Conservation (phyloP, 192 early-diverging fungal genomes). For the Borealophlyctis nickersoniae region DNA sequence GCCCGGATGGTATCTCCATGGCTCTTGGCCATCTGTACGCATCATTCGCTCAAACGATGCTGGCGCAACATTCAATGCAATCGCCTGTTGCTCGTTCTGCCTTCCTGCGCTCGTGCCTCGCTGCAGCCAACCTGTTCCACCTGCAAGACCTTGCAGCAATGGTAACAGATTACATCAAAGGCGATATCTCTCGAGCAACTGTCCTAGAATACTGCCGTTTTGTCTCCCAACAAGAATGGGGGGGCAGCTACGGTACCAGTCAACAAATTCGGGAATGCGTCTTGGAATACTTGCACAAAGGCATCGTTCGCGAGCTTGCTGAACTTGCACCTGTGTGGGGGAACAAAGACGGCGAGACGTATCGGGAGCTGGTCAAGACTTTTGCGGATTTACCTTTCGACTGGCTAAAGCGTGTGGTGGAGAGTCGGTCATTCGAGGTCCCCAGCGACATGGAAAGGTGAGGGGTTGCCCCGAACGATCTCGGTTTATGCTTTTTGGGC, state of each 20-base stretch:
- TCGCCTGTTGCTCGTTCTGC: background rate
- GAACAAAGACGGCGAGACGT: constrained; percentile 44
- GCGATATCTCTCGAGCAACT: constrained; percentile 36
- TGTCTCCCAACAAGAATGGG: constrained; percentile 35
- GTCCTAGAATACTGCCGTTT: constrained; percentile 52
- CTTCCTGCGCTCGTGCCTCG: constrained; percentile 46
- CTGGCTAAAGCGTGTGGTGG: constrained; percentile 60
- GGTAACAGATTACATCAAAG: constrained; percentile 43
- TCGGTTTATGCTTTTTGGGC: background rate
- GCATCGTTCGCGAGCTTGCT: constrained; percentile 46
- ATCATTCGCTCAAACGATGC: constrained; percentile 30
- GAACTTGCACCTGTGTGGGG: constrained; percentile 47
- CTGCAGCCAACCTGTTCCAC: constrained; percentile 46
- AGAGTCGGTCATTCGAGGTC: constrained; percentile 49
- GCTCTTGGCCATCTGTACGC: constrained; percentile 55
- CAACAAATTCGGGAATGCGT: constrained; percentile 50
- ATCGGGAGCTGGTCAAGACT: constrained; percentile 43
- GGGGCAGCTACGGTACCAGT: constrained; percentile 1
- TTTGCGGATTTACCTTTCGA: constrained; percentile 61
- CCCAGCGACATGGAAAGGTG: constrained; percentile 60
- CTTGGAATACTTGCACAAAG: constrained; percentile 45
- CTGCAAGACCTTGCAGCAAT: constrained; percentile 41
- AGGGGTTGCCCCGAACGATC: background rate
- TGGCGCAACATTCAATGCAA: constrained; percentile 7
- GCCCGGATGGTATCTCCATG: constrained; percentile 46